Conservation (phyloP, 305 asterid genomes). For the Andrographis paniculata region DNA sequence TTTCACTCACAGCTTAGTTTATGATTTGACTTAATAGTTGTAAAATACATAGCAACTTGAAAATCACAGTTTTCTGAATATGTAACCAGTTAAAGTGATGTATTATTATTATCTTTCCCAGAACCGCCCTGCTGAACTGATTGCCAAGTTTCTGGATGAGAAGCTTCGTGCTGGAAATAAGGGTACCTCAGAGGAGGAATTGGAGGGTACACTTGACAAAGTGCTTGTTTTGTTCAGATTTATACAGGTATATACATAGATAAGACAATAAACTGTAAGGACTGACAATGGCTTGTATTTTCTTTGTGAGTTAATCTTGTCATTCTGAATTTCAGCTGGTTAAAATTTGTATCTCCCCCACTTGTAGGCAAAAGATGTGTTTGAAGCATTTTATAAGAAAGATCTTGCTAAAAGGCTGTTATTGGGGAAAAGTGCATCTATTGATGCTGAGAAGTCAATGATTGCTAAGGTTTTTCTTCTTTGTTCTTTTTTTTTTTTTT, state of each 20-base stretch:
- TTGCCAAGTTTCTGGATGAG: constrained; percentile 92
- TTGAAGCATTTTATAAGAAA: constrained; percentile 97
- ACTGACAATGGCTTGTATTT: constrained; percentile 3
- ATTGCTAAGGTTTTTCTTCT: constrained; percentile 54
- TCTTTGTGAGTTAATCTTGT: constrained; percentile 29
- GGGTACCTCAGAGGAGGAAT: constrained; percentile 98
- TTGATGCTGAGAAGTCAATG: constrained; percentile 98
- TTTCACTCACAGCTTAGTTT: too few relatives aligned
- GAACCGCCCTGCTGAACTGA: constrained; percentile 98
- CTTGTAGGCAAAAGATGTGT: constrained; percentile 62
- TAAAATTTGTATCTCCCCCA: not conserved
- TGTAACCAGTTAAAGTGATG: not conserved
- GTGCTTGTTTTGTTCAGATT: constrained; percentile 93
- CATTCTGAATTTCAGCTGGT: constrained; percentile 11
- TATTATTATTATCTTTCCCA: constrained; percentile 22
- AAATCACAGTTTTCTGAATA: not conserved
- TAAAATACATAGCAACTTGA: not conserved
- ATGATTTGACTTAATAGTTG: too few relatives aligned
- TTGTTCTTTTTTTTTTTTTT: not conserved
- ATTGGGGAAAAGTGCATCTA: constrained; percentile 59
- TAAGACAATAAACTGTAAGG: not conserved
- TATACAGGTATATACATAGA: constrained; percentile 90
- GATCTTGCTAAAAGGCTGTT: constrained; percentile 81
- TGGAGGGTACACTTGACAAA: constrained; percentile 96
- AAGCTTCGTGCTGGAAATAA: constrained; percentile 98